Conservation (phyloP, 345 rosid species). For the Populus nigra region DNA sequence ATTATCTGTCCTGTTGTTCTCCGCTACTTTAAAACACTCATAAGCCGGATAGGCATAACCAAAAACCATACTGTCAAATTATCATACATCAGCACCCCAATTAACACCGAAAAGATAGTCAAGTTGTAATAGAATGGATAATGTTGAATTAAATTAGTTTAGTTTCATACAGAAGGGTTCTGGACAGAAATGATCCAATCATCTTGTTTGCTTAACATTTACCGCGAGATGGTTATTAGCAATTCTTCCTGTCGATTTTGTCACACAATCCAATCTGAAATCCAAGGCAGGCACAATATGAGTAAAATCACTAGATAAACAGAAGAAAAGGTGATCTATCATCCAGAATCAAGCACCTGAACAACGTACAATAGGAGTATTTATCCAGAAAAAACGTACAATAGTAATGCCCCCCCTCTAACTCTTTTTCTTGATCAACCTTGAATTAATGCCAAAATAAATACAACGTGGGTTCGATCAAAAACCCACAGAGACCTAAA, state of each 20-base stretch:
- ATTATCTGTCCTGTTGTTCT: conserved; percentile 46
- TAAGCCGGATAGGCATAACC: conserved; percentile 84
- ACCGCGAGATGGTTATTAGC: too few relatives aligned
- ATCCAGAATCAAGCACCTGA: too few relatives aligned
- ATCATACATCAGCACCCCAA: background rate
- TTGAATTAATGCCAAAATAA: background rate
- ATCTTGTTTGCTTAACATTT: conserved; percentile 3
- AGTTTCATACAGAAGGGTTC: conserved; percentile 34
- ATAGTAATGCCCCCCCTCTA: too few relatives aligned
- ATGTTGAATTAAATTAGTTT: background rate
- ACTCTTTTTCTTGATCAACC: background rate
- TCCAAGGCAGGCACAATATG: background rate
- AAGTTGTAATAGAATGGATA: background rate
- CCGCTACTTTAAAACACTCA: conserved; percentile 67
- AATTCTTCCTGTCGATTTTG: background rate
- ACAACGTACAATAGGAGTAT: too few relatives aligned
- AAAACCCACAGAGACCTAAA: background rate
- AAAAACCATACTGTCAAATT: conserved; percentile 49
- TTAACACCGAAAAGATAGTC: too few relatives aligned
- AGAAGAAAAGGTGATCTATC: background rate
- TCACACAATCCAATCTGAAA: background rate
- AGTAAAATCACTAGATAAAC: background rate
- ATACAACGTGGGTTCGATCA: background rate
- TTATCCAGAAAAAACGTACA: too few relatives aligned
- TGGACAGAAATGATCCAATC: conserved; percentile 46